Evolutionary conservation across 139 green algal genomes (phyloP).

Genomic region (Eudorina sp.): DNA sequence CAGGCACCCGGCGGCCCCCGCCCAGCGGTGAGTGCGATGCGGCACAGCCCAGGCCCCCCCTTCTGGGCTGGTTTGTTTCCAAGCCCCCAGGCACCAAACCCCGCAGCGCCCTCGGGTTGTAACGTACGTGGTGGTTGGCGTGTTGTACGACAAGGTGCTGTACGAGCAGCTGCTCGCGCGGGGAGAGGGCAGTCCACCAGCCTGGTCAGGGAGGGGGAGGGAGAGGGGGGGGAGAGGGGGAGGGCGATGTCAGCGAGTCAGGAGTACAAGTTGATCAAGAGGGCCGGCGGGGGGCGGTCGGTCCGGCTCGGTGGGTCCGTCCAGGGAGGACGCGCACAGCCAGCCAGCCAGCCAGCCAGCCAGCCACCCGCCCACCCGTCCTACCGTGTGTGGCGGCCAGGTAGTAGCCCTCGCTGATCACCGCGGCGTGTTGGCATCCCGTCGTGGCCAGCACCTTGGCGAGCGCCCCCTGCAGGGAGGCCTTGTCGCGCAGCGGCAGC

Average conservation of each 20-base stretch:
- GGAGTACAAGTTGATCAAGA: constrained; percentile 1
- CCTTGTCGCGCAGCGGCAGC: constrained; percentile 37
- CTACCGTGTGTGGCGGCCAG: constrained; percentile 16
- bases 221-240: constrained; percentile 14
- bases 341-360: no score
- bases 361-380: not conserved
- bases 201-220: constrained; percentile 21
- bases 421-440: constrained; percentile 19
- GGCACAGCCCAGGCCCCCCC: no score
- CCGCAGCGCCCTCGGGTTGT: not conserved
- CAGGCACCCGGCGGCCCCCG: no score
- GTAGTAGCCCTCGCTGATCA: constrained; percentile 37
- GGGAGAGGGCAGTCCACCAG: constrained; percentile 49
- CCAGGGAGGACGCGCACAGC: no score
- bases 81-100: no score
- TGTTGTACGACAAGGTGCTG: constrained; percentile 51
- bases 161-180: constrained; percentile 53
- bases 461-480: constrained; percentile 24
- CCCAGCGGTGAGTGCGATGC: no score
- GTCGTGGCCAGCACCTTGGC: not conserved
- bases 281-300: no score
- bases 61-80: no score
- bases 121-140: not conserved
- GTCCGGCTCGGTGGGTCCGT: no score
- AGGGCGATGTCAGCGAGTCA: not conserved